Evolutionary conservation across 306 rosid species (phyloP), one percentile per base, ranked within the genome.

Genomic region (Casuarina glauca): DNA sequence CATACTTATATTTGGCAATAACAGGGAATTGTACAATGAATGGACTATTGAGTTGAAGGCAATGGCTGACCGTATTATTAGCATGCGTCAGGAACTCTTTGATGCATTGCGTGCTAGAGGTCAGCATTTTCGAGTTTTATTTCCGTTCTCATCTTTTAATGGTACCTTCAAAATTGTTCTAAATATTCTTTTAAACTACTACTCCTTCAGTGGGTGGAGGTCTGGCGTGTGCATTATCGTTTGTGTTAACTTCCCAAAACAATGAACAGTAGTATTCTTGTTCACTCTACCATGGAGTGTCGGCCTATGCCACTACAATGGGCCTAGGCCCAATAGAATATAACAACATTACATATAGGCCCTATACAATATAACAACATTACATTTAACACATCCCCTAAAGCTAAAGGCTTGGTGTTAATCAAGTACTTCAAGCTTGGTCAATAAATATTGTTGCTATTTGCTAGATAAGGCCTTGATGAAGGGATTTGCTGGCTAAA

Each of bases 31-130:
- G 91, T 91, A 66, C 84, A 82, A 87, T 79, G 99, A 96, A 58
- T 93, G 99, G 99, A 96, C 98, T 43, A 10, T 91, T 80, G 99
- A 96, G 87, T 86, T 96, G 91, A 96, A 93, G 90, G 97, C 82
- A 78, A 96, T 96, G 99, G 99, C 99, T 75, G 98, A 96, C 78
- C 95, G 98, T 3, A 96, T 96, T 73, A 96, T 96, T 80, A 87
- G 78, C 87, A 96, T 96, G 98, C 99, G 97, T 45, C 91, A 87
- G 58, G 85, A 93, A 84, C 99, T 96, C 68, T 93, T 93, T 53
- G 96, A 93, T 73, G 92, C 99, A 86, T 84, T 96, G 76, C 60
- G 43, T 3, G 79, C 97, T 53, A 87, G 89, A 87, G 97, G 99
- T 96, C 72, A 80, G 85, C 64, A n/a, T 85, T 69, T 72, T 20